Evolutionary conservation across 2,329 filamentous ascomycete genomes (phyloP).

Genomic region (Xylaria sp.): DNA sequence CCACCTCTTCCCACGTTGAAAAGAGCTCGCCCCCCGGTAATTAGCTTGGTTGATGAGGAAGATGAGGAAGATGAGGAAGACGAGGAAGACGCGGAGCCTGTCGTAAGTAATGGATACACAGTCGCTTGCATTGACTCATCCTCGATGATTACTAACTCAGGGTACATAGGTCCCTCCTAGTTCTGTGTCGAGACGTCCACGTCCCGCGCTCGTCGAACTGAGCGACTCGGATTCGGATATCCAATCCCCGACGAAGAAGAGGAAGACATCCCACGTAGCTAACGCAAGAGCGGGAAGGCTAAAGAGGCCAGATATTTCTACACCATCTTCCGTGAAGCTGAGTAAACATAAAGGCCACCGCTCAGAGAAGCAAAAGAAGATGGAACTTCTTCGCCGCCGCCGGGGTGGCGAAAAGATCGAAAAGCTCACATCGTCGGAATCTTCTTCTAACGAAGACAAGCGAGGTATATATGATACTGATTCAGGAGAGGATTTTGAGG

Average conservation of each 20-base stretch:
- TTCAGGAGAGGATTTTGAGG: constrained; percentile 33
- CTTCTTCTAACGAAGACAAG: constrained; percentile 54
- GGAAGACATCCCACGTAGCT: constrained; percentile 23
- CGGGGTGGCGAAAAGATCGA: constrained; percentile 45
- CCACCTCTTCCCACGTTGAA: constrained; percentile 18
- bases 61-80: constrained; percentile 28
- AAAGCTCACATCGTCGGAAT: constrained; percentile 41
- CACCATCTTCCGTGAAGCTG: constrained; percentile 26
- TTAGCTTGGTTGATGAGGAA: constrained; percentile 19
- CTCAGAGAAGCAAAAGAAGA: constrained; percentile 43
- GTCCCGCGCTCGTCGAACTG: constrained; percentile 23
- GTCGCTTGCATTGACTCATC: not conserved
- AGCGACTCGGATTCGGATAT: constrained; percentile 27
- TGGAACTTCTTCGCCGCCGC: constrained; percentile 44
- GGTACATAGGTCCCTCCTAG: constrained; percentile 3
- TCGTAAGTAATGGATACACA: not conserved
- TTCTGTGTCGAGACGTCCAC: constrained; percentile 16
- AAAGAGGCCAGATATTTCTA: constrained; percentile 2
- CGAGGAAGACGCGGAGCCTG: too few species aligned
- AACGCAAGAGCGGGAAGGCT: constrained; percentile 18
- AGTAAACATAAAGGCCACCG: constrained; percentile 34
- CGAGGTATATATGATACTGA: constrained; percentile 41
- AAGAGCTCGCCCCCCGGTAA: constrained; percentile 19
- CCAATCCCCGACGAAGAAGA: constrained; percentile 36
- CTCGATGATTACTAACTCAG: not conserved